These are phyloP conservation scores for Ganoderma meredithae DNA, from an alignment of 1,284 basidiomycete species.

Conservation along the genomic window DNA sequence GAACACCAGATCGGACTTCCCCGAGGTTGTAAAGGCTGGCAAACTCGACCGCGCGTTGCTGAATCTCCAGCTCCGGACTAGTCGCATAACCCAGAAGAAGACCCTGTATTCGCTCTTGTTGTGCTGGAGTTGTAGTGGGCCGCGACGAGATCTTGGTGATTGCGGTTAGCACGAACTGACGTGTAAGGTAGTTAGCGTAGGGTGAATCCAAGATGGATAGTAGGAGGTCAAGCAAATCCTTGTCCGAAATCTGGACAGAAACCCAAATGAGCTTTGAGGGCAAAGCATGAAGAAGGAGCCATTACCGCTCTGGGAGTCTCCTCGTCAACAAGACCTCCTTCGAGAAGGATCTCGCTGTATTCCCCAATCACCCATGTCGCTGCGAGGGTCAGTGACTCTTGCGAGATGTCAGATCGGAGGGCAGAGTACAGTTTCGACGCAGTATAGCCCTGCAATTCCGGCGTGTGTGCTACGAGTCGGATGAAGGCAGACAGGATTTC, in stretches of 20 bases:
- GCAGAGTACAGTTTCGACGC: constrained; percentile 92
- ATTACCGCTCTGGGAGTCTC: constrained; percentile 78
- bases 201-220: constrained; percentile 92
- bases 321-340: constrained; percentile 90
- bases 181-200: constrained; percentile 90
- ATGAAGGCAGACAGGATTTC: constrained; percentile 97
- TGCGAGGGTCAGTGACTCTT: constrained; percentile 93
- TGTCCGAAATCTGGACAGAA: constrained; percentile 70
- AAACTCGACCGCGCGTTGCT: constrained; percentile 97
- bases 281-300: constrained; percentile 21
- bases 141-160: constrained; percentile 93
- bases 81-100: constrained; percentile 83
- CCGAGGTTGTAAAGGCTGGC: constrained; percentile 81
- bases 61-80: constrained; percentile 92
- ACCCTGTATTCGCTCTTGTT: constrained; percentile 82
- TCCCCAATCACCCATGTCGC: constrained; percentile 98
- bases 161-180: constrained; percentile 92
- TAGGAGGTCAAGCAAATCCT: constrained; percentile 87
- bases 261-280: not conserved
- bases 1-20: constrained; percentile 86
- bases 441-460: constrained; percentile 96
- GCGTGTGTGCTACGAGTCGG: constrained; percentile 95
- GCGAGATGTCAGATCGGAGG: constrained; percentile 91
- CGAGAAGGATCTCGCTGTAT: constrained; percentile 91
- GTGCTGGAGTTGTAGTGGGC: constrained; percentile 63